Evolutionary conservation across 768 basidiomycete species (phyloP).

Genomic region (Coprinopsis marcescibilis): DNA sequence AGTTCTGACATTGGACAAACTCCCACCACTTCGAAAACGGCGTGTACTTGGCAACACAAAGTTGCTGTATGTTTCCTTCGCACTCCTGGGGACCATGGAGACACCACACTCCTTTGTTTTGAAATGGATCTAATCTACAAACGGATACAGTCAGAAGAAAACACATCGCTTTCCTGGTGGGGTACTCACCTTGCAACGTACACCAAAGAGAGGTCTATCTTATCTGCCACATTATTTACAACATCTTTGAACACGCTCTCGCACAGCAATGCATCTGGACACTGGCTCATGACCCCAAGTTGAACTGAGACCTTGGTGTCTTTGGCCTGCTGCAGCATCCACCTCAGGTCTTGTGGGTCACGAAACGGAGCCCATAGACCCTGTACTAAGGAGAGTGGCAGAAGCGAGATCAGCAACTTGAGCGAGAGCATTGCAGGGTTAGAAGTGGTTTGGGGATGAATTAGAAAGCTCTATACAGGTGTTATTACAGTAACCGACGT

Average conservation of each 20-base stretch:
- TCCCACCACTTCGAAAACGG: slow-evolving; percentile 66
- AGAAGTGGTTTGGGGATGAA: too few species aligned
- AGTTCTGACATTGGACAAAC: slow-evolving; percentile 79
- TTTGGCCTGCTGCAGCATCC: too few species aligned
- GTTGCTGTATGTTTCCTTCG: slow-evolving; percentile 82
- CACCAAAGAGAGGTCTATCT: slow-evolving; percentile 62
- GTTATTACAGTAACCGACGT: too few species aligned
- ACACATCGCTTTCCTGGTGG: not conserved
- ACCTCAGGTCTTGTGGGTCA: too few species aligned
- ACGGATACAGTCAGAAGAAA: not conserved
- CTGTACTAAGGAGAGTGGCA: too few species aligned
- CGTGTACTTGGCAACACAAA: slow-evolving; percentile 68
- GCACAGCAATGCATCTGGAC: slow-evolving; percentile 81
- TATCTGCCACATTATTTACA: slow-evolving; percentile 51
- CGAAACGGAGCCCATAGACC: too few species aligned
- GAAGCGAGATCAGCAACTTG: too few species aligned
- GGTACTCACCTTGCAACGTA: slow-evolving; percentile 69
- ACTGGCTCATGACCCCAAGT: slow-evolving; percentile 49
- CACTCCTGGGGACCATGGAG: slow-evolving; percentile 80
- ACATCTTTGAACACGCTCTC: slow-evolving; percentile 75
- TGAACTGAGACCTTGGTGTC: slow-evolving; percentile 42
- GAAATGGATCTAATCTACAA: slow-evolving; percentile 54
- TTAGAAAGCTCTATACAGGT: too few species aligned
- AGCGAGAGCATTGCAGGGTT: too few species aligned
- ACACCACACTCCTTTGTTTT: slow-evolving; percentile 72